phyloP scores from a whole-genome alignment of 768 basidiomycete species.

The Saitozyma sp. region DNA sequence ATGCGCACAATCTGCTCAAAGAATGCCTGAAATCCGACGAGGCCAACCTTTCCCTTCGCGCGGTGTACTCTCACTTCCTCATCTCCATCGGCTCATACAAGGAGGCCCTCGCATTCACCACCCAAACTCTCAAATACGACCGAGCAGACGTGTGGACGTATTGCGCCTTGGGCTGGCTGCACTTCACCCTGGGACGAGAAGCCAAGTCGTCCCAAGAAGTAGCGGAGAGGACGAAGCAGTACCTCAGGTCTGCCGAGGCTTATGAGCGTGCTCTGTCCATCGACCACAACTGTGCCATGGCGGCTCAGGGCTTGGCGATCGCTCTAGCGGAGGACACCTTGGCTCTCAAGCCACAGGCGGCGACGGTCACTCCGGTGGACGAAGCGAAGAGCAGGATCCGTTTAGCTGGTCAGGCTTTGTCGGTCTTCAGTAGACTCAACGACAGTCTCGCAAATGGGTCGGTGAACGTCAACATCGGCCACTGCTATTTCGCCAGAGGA shows the following conservation, averaged over 20 bases:
- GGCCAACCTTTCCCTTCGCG: constrained; percentile 79
- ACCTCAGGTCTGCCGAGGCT: constrained; percentile 80
- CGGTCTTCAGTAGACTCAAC: constrained; percentile 84
- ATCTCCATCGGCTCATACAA: constrained; percentile 63
- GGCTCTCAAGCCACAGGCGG: constrained; percentile 59
- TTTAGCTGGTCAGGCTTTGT: constrained; percentile 79
- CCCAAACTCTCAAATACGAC: constrained; percentile 77
- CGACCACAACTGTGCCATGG: constrained; percentile 83
- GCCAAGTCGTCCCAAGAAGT: constrained; percentile 61
- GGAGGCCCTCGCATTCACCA: constrained; percentile 83
- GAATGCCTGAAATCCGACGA: constrained; percentile 79
- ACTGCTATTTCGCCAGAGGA: constrained; percentile 87
- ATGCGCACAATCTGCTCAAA: constrained; percentile 85
- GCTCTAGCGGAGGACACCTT: constrained; percentile 88
- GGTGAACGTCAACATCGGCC: constrained; percentile 94
- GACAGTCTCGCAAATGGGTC: constrained; percentile 80
- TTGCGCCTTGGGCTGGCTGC: constrained; percentile 82
- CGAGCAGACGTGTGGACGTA: constrained; percentile 87
- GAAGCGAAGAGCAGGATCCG: constrained; percentile 64
- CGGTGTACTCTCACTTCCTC: constrained; percentile 90
- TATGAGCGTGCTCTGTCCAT: constrained; percentile 86
- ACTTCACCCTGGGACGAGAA: constrained; percentile 83
- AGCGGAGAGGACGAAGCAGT: constrained; percentile 74
- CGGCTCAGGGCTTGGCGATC: constrained; percentile 93
- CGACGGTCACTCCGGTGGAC: constrained; percentile 57